Evolutionary conservation across 192 early-diverging fungal genomes (phyloP).

Genomic region (Podila epicladia): DNA sequence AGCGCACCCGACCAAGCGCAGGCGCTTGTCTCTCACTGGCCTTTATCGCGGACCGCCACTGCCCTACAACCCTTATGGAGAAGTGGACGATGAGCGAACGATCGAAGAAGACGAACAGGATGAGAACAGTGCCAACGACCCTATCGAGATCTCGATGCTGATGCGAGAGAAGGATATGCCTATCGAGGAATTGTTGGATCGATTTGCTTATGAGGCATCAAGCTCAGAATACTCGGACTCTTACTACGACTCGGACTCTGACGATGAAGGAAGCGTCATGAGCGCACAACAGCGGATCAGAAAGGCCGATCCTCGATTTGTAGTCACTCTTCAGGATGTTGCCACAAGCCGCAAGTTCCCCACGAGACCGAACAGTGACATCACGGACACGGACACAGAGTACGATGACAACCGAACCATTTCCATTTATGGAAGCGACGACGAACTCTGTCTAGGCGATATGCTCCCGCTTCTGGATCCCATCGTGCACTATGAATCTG

Average conservation of each 20-base stretch:
- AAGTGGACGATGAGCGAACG: constrained; percentile 47
- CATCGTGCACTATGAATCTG: constrained; percentile 5
- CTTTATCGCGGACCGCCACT: constrained; percentile 35
- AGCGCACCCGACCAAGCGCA: constrained; percentile 43
- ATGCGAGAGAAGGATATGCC: constrained; percentile 48
- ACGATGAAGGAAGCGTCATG: constrained; percentile 36
- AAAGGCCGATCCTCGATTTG: constrained; percentile 35
- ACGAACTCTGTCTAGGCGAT: constrained; percentile 44
- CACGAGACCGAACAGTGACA: constrained; percentile 39
- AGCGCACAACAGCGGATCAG: constrained; percentile 28
- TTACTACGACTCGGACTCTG: constrained; percentile 42
- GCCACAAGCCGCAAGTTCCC: constrained; percentile 38
- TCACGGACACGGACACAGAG: constrained; percentile 45
- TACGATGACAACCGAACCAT: constrained; percentile 44
- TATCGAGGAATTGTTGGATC: constrained; percentile 54
- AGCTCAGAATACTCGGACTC: constrained; percentile 49
- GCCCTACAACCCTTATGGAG: constrained; percentile 40
- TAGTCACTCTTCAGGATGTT: constrained; percentile 45
- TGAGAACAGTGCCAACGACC: constrained; percentile 8
- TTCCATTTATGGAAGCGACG: constrained; percentile 46
- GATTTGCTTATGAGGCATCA: constrained; percentile 41
- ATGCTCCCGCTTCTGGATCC: constrained; percentile 36
- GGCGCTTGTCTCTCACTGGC: constrained; percentile 24
- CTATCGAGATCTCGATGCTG: constrained; percentile 19
- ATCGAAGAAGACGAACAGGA: constrained; percentile 40